Base-by-base conservation (phyloP, 2,329 filamentous ascomycete genomes). In the Pseudogymnoascus sp. region DNA sequence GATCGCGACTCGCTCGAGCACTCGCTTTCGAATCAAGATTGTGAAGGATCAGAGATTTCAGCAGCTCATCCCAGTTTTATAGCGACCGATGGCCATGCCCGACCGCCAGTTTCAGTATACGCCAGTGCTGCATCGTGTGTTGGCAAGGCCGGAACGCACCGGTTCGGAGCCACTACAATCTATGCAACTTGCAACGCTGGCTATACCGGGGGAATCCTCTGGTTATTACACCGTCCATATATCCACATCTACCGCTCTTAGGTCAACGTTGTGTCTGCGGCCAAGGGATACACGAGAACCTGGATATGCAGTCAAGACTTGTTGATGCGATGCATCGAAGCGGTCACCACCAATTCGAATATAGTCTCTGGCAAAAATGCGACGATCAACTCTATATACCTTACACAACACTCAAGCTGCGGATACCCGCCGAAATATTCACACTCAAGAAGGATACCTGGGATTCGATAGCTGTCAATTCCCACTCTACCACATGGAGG, bases 71-170 rank as follows among this genome's bases (percentile, higher is more conserved):
- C 37, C 37, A 34, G 37, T 28, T 62, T 46, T 37, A 63, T 31
- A 28, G 49, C 49, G 34, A 63, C 36, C 18, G 49, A 60, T 37
- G 61, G 34, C 38, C 42, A 60, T 60, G 38, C 43, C 25, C 31
- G 25, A 36, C 25, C 18, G 53, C 31, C 43, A 25, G 34, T 63
- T 59, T 21, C 34, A 46, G 28, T 34, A 60, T 60, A 59, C 62
- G 56, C 59, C 59, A 63, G 40, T 63, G 34, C 62, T 62, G 62
- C 62, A 63, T 28, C n/a, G 40, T 63, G 62, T 62, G 62, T 62
- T 63, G 62, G 62, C 62, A 63, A 53, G 28, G 46, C 42, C 59
- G 42, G 31, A 37, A 60, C 28, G 61, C 61, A 31, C 21, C 61
- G 31, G 25, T 21, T 60, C 61, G 23, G 18, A 25, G 42, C 46